These are phyloP conservation scores for Stylosanthes scabra DNA, from an alignment of 331 rosid genomes.

Conservation along the genomic window DNA sequence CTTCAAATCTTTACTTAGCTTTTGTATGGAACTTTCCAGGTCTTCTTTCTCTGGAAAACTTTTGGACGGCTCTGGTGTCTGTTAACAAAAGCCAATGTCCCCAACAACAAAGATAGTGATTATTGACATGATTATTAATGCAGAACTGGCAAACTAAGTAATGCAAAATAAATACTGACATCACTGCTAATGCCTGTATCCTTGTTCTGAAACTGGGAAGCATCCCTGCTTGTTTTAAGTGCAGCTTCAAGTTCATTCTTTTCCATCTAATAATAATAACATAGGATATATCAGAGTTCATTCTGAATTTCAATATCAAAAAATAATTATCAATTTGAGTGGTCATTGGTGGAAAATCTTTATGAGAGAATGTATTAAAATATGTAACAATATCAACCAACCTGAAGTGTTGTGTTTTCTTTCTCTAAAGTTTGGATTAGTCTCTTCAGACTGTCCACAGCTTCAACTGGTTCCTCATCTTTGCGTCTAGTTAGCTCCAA, in stretches of 20 bases:
- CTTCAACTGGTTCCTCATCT: slow-evolving; percentile 47
- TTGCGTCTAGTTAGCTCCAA: slow-evolving; percentile 62
- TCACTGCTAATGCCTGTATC: slow-evolving; percentile 54
- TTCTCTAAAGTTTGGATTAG: slow-evolving; percentile 68
- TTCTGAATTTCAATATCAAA: slow-evolving; percentile 5
- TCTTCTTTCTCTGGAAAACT: slow-evolving; percentile 77
- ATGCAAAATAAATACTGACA: slow-evolving; percentile 39
- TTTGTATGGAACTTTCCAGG: slow-evolving; percentile 73
- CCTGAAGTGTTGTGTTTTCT: slow-evolving; percentile 81
- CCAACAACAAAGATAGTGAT: slow-evolving; percentile 8
- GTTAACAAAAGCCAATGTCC: slow-evolving; percentile 39
- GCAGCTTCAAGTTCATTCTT: slow-evolving; percentile 75
- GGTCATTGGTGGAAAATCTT: background rate
- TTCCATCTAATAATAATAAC: slow-evolving; percentile 57
- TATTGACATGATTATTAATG: slow-evolving; percentile 21
- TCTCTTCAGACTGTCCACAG: slow-evolving; percentile 57
- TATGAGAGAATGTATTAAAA: background rate
- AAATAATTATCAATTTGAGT: slow-evolving; percentile 13
- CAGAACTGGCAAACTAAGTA: slow-evolving; percentile 23
- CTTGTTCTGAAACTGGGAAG: slow-evolving; percentile 50
- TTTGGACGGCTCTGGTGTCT: slow-evolving; percentile 64
- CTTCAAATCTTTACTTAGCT: slow-evolving; percentile 69
- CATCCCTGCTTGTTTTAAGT: slow-evolving; percentile 55
- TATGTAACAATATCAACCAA: slow-evolving; percentile 40
- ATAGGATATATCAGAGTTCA: slow-evolving; percentile 35